Percentiles rank a stretch among this genome's conserved stretches.
Evolutionary conservation across 345 rosid species (phyloP).

Genomic region (Chamaenerion angustifolium): DNA sequence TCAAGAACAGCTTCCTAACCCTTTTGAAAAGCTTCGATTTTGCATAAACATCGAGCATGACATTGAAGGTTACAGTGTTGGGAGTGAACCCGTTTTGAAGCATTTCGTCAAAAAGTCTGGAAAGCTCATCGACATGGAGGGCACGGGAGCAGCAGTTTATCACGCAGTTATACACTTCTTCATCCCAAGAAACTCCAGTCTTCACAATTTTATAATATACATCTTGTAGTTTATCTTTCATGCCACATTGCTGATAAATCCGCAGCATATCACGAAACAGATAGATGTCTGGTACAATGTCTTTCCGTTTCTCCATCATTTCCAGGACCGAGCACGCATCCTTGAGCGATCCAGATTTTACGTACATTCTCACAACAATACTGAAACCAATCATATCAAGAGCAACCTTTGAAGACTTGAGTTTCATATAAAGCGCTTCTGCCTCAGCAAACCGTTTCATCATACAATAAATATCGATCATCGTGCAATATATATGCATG

Average conservation of each 20-base stretch:
- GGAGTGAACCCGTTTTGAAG: conserved; percentile 53
- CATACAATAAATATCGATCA: too few species aligned
- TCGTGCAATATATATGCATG: conserved; percentile 5
- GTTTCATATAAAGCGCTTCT: too few species aligned
- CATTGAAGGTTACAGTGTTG: conserved; percentile 47
- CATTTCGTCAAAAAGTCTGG: conserved; percentile 65
- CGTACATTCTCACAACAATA: conserved; percentile 66
- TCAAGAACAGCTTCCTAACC: conserved; percentile 39
- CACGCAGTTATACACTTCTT: conserved; percentile 71
- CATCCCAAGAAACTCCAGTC: conserved; percentile 66
- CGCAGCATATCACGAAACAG: conserved; percentile 76
- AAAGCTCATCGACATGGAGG: conserved; percentile 60
- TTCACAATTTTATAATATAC: conserved; percentile 44
- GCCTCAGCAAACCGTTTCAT: too few species aligned
- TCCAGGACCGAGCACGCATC: conserved; percentile 65
- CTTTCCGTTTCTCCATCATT: conserved; percentile 48
- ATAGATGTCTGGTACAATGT: conserved; percentile 56
- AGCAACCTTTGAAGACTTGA: too few species aligned
- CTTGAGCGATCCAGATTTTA: conserved; percentile 59
- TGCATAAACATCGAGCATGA: conserved; percentile 73
- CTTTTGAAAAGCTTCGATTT: conserved; percentile 69
- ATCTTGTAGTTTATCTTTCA: conserved; percentile 36
- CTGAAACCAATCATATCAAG: conserved; percentile 11
- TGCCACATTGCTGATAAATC: conserved; percentile 54
- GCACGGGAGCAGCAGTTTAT: conserved; percentile 86